Conservation (phyloP, 2,329 filamentous ascomycete genomes). For the Aspergillus ochraceus region DNA sequence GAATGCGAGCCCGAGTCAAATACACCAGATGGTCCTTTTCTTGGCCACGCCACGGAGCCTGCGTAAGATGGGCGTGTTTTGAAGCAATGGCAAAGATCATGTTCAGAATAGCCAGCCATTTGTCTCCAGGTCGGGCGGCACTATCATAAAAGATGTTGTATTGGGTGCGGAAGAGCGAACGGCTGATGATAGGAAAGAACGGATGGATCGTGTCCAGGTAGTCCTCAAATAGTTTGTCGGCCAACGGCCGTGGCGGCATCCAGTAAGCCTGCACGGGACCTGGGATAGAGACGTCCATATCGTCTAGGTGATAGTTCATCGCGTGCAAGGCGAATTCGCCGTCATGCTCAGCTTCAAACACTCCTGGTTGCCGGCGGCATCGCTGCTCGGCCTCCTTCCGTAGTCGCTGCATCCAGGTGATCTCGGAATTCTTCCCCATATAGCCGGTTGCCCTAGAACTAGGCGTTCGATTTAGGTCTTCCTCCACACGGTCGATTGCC, state of each 20-base stretch:
- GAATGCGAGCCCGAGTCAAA: conserved; percentile 44
- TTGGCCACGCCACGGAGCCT: conserved; percentile 44
- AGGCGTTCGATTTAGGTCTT: conserved; percentile 43
- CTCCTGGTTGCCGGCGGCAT: conserved; percentile 27
- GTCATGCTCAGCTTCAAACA: conserved; percentile 30
- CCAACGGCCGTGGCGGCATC: conserved; percentile 41
- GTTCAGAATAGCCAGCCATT: conserved; percentile 48
- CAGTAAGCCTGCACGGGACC: conserved; percentile 43
- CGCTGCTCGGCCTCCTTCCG: conserved; percentile 40
- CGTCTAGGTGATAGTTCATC: conserved; percentile 46
- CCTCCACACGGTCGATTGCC: conserved; percentile 47
- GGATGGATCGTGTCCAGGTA: conserved; percentile 46
- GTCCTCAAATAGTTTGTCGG: conserved; percentile 43
- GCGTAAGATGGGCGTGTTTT: conserved; percentile 43
- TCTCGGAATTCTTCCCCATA: conserved; percentile 48
- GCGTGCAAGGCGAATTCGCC: conserved; percentile 34
- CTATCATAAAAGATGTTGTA: conserved; percentile 42
- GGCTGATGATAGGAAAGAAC: conserved; percentile 47
- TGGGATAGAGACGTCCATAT: conserved; percentile 41
- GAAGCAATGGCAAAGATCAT: conserved; percentile 48
- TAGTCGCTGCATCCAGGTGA: conserved; percentile 48
- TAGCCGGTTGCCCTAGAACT: conserved; percentile 41
- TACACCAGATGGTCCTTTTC: conserved; percentile 46
- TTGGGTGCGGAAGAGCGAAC: conserved; percentile 40
- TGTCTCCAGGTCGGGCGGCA: conserved; percentile 35